A percentile compares a stretch with the other conserved stretches of the same genome.
phyloP scores from a whole-genome alignment of 495 filamentous ascomycete genomes.

The Glutinoglossum americanum region DNA sequence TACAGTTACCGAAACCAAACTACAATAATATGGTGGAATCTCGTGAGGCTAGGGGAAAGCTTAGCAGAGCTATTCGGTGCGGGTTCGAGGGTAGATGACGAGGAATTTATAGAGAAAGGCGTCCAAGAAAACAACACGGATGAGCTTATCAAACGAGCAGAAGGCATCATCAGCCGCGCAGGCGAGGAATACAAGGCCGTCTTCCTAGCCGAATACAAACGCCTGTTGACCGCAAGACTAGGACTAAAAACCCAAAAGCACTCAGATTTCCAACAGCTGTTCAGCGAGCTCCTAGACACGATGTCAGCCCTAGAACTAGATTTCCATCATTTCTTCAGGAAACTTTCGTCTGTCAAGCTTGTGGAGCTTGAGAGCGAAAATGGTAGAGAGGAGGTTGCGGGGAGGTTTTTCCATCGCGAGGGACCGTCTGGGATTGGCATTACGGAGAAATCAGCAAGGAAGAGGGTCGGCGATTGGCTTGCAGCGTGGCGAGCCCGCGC shows the following conservation, averaged over 20 bases:
- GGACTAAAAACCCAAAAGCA: conserved; percentile 45
- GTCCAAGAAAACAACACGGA: conserved; percentile 42
- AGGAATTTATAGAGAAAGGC: conserved; percentile 46
- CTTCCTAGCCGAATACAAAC: conserved; percentile 71
- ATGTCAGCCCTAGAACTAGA: conserved; percentile 64
- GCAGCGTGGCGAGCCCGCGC: conserved; percentile 44
- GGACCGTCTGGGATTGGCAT: conserved; percentile 31
- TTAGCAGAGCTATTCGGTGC: conserved; percentile 73
- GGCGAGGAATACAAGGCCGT: conserved; percentile 74
- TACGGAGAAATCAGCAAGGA: conserved; percentile 37
- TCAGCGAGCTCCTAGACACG: conserved; percentile 59
- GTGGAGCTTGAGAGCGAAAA: conserved; percentile 37
- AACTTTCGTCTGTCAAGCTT: conserved; percentile 36
- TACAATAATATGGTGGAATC: conserved; percentile 95
- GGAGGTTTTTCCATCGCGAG: conserved; percentile 49
- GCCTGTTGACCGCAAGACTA: conserved; percentile 53
- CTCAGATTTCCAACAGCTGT: conserved; percentile 55
- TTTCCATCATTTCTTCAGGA: conserved; percentile 80
- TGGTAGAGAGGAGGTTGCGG: conserved; percentile 31
- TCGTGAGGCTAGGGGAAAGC: conserved; percentile 79
- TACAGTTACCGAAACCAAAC: conserved; percentile 91
- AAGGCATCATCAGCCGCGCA: conserved; percentile 51
- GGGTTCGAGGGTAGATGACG: conserved; percentile 41
- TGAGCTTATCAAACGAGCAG: conserved; percentile 54
- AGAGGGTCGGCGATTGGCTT: conserved; percentile 54